Evolutionary conservation across 2,329 filamentous ascomycete genomes (phyloP).

Genomic region (Aspergillus sp.): DNA sequence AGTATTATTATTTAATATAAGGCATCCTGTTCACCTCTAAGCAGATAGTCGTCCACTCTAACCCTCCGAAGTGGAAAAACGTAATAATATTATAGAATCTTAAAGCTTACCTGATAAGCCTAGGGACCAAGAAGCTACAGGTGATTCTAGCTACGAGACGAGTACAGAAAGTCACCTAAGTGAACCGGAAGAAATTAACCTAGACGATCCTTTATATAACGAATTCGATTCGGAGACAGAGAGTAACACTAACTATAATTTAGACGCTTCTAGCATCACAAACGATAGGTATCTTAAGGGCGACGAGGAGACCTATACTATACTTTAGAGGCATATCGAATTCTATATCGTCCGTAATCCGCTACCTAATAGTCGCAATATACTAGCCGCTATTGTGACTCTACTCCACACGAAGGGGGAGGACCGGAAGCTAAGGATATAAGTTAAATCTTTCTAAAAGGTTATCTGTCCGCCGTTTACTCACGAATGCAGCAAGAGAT

Average conservation of each 20-base stretch:
- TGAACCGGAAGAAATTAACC: constrained; percentile 1
- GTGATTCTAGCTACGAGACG: constrained; percentile 2
- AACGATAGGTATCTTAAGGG: constrained; percentile 13
- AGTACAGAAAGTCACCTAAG: constrained; percentile 1
- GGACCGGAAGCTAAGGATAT: constrained; percentile 13
- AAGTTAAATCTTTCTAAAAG: constrained; percentile 2
- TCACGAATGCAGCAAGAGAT: constrained; percentile 11
- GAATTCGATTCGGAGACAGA: constrained; percentile 2
- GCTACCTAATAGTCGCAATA: constrained; percentile 3
- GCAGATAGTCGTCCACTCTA: constrained; percentile 1
- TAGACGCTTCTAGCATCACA: constrained; percentile 8
- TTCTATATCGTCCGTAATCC: constrained; percentile 13
- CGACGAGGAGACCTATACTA: constrained; percentile 6
- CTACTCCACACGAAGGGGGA: constrained; percentile 13
- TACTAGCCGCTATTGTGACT: constrained; percentile 10
- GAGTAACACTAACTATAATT: constrained; percentile 6
- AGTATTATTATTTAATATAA: constrained; percentile 12
- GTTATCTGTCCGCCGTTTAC: constrained; percentile 1
- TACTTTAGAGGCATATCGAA: constrained; percentile 12
- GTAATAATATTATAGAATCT: constrained; percentile 1
- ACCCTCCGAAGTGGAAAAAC: constrained; percentile 1
- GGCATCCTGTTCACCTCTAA: constrained; percentile 3
- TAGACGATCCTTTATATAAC: constrained; percentile 3
- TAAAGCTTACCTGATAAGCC: constrained; percentile 1
- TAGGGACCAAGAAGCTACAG: constrained; percentile 3